Conservation (phyloP, 192 early-diverging fungal species). For the Coemansia aciculifera region DNA sequence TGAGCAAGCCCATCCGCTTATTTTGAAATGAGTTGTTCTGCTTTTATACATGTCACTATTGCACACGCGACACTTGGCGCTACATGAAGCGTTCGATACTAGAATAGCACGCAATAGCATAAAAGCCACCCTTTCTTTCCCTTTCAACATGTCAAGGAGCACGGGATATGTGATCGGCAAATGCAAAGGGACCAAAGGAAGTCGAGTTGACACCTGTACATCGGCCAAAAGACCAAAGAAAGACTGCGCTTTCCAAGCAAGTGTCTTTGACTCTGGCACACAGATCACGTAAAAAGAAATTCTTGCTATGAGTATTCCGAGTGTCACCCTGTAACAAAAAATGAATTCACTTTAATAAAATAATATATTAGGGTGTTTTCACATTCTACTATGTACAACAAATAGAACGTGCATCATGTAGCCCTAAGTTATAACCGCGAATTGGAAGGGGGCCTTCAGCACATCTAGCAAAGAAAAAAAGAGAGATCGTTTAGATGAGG, state of each 20-base stretch:
- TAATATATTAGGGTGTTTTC: slow-evolving; percentile 5
- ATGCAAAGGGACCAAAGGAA: neutral
- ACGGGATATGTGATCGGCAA: neutral
- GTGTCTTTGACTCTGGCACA: neutral
- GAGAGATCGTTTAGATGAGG: slow-evolving; percentile 32
- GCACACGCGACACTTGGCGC: neutral
- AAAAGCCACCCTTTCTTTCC: neutral
- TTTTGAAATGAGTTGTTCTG: neutral
- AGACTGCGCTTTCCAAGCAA: neutral
- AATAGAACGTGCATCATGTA: slow-evolving; percentile 51
- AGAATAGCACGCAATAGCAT: neutral
- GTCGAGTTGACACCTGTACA: neutral
- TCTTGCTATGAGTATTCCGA: neutral
- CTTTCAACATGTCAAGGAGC: neutral
- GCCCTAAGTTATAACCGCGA: slow-evolving; percentile 21
- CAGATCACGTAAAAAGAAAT: neutral
- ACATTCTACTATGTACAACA: slow-evolving; percentile 45
- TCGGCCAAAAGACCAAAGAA: neutral
- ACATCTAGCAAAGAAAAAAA: slow-evolving; percentile 19
- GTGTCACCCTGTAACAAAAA: neutral
- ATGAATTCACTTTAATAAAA: neutral
- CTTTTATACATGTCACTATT: neutral
- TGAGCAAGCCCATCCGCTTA: neutral
- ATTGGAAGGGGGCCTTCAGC: slow-evolving; percentile 29
- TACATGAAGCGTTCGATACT: neutral